Evolutionary conservation across 805 yeast genomes (phyloP), one percentile per base, ranked within the genome.

Genomic region (Hanseniaspora valbyensis): DNA sequence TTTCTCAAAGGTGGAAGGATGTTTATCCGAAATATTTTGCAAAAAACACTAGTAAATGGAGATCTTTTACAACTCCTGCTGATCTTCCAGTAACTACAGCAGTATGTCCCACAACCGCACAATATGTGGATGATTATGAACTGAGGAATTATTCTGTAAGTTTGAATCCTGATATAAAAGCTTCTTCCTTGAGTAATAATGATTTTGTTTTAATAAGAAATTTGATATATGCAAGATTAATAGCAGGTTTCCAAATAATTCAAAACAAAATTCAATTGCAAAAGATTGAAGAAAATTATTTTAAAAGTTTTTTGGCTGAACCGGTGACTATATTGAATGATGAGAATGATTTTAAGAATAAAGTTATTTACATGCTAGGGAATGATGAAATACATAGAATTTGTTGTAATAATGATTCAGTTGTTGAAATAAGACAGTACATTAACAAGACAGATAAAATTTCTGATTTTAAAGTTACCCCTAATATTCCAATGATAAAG

Each of bases 51-150:
- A 81, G 89, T 45, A 89, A 89, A 60, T 92, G 99, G 99, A 76
- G 86, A 49, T 89, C 97, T 0, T 71, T 94, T 49, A 81, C 88
- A 13, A 78, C 96, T 0, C 99, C 99, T 0, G 96, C 97, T 0
- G 82, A 95, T 6, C 69, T 92, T 24, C 99, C 99, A 0, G 69
- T 85, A 0, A 79, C 87, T 2, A 79, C 94, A 0, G 77, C 83
- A 1, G 72, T 81, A 9, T 89, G 89, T 58, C 96, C 97, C 0
- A 64, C 81, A 0, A 66, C 71, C 12, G 69, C 71, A 4, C 88
- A 85, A 52, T 80, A 89, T 61, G 77, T 81, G 43, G 71, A 72
- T 3, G 80, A 84, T 54, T 90, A 80, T 63, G 77, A 84, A 1
- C 81, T 86, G 57, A 84, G 89, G 57, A 80, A 82, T n/a, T 94